Evolutionary conservation across 306 rosid species (phyloP).

Genomic region (Glycine soja): DNA sequence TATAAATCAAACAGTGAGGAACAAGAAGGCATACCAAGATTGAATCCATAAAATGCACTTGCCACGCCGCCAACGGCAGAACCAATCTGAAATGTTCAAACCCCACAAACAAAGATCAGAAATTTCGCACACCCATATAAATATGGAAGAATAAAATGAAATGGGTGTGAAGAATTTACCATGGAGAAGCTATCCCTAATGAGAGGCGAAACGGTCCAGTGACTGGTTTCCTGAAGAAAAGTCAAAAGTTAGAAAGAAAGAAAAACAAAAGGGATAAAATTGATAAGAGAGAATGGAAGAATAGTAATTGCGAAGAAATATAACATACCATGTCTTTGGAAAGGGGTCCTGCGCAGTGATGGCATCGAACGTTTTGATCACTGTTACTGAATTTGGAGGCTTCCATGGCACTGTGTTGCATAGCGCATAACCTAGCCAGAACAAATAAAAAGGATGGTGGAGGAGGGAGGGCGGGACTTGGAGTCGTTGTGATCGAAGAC

Average conservation of each 20-base stretch:
- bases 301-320: neutral
- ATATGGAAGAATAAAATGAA: neutral
- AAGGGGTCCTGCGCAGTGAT: constrained; percentile 80
- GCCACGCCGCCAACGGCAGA: constrained; percentile 83
- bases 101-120: constrained; percentile 13
- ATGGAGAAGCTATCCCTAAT: constrained; percentile 80
- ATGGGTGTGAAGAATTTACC: constrained; percentile 45
- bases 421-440: neutral
- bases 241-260: too few species aligned
- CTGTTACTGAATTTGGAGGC: neutral
- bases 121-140: neutral
- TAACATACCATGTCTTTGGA: constrained; percentile 61
- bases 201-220: constrained; percentile 68
- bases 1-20: neutral
- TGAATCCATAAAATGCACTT: constrained; percentile 84
- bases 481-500: too few species aligned
- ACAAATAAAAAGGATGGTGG: too few species aligned
- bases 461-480: too few species aligned
- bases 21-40: constrained; percentile 56
- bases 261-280: neutral
- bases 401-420: constrained; percentile 17
- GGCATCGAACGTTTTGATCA: constrained; percentile 55
- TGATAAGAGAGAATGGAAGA: neutral
- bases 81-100: constrained; percentile 61
- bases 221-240: constrained; percentile 63